These are phyloP conservation scores for Setaria viridis DNA, from an alignment of 202 grass and related monocot genomes.

Conservation along the genomic window DNA sequence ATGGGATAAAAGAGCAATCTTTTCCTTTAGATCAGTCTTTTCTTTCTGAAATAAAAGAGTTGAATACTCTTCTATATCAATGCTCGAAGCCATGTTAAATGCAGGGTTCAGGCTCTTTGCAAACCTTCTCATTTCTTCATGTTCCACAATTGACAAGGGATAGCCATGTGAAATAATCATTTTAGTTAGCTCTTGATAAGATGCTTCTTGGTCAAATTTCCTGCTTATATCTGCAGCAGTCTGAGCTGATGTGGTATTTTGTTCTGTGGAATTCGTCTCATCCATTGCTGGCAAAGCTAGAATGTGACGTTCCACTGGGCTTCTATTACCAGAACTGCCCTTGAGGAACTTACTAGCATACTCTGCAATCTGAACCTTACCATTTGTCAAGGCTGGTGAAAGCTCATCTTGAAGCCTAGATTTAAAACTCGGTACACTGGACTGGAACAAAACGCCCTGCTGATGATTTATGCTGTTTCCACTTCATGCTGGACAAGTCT, in stretches of 20 bases:
- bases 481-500: too few relatives aligned
- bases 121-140: constrained; percentile 60
- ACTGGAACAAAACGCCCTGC: too few relatives aligned
- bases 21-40: constrained; percentile 55
- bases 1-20: constrained; percentile 40
- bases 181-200: constrained; percentile 49
- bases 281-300: constrained; percentile 44
- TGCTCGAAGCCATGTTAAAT: constrained; percentile 56
- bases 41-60: constrained; percentile 53
- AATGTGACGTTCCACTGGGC: constrained; percentile 28
- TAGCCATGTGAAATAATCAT: constrained; percentile 59
- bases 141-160: constrained; percentile 46
- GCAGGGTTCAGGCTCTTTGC: constrained; percentile 51
- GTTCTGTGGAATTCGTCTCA: too few relatives aligned
- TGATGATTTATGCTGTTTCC: too few relatives aligned
- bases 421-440: too few relatives aligned
- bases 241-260: too few relatives aligned
- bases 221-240: constrained; percentile 8
- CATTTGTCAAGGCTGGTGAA: constrained; percentile 49
- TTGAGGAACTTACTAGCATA: constrained; percentile 42
- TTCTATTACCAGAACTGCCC: constrained; percentile 29
- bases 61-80: constrained; percentile 56
- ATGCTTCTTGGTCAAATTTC: constrained; percentile 61
- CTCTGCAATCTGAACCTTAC: constrained; percentile 53
- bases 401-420: constrained; percentile 45